Percentiles rank a stretch among this genome's conserved stretches.
Evolutionary conservation across 1,284 basidiomycete species (phyloP).

Genomic region (Trichosporon sp.): DNA sequence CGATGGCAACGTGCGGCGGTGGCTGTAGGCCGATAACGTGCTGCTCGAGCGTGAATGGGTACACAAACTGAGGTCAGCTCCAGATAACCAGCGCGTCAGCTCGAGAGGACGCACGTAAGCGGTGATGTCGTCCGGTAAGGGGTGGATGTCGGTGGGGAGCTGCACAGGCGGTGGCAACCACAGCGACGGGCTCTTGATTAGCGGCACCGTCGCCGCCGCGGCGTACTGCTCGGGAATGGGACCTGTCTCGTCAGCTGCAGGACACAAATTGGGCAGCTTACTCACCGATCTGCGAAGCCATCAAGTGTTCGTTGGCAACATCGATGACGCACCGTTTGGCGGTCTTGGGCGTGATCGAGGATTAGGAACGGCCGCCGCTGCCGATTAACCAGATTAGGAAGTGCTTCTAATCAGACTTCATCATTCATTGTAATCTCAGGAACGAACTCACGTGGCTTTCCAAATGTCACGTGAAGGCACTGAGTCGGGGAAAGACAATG

Average conservation of each 20-base stretch:
- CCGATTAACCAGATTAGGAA: not conserved
- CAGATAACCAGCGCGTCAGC: not conserved
- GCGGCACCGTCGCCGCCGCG: conserved; percentile 70
- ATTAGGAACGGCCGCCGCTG: not conserved
- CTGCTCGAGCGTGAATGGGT: conserved; percentile 86
- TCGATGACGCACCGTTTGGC: conserved; percentile 9
- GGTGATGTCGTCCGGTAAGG: conserved; percentile 81
- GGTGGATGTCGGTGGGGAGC: conserved; percentile 85
- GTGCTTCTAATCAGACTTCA: not conserved
- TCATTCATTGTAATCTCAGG: not conserved
- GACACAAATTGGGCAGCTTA: not conserved
- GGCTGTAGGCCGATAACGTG: conserved; percentile 75
- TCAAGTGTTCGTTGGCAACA: conserved; percentile 10
- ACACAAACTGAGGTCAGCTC: conserved; percentile 70
- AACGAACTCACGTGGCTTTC: not conserved
- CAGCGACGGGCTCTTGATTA: conserved; percentile 89
- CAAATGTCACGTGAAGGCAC: not conserved
- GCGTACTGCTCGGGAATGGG: conserved; percentile 66
- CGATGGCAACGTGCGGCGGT: conserved; percentile 67
- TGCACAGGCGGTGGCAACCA: conserved; percentile 78
- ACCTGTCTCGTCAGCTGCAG: conserved; percentile 36
- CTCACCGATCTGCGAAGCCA: conserved; percentile 34
- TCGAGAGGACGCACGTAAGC: conserved; percentile 69
- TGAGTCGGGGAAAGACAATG: conserved; percentile 28
- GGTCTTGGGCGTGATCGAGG: conserved; percentile 1